Base-by-base conservation (phyloP, 805 yeast genomes). In the Candida golubevii region DNA sequence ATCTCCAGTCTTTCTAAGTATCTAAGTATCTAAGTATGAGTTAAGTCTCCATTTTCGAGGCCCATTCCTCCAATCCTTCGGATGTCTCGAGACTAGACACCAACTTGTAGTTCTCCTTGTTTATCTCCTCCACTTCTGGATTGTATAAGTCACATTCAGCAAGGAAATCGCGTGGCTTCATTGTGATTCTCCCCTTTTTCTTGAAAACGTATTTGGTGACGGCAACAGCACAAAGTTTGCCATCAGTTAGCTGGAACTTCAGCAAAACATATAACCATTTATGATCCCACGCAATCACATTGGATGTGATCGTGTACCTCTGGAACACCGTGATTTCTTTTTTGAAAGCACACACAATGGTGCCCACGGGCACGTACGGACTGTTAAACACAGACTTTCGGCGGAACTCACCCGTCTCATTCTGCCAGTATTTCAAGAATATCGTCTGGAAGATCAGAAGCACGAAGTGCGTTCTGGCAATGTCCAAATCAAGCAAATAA, bases 161-260 rank as follows among this genome's bases (percentile, higher is more conserved):
- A 18, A 88, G 53, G 4, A 81, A 81, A 5, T 75, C 83, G 14
- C 57, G 66, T 1, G 96, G 96, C 6, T 71, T 59, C 37, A 90
- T 75, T 0, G 97, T 89, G 57, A 78, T 76, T 55, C 95, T 73
- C 28, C 87, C 88, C 49, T 78, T 73, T 49, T 62, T 64, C 66
- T 89, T 90, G 58, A 89, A 75, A 2, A 90, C 95, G 53, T 88
- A 84, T 61, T 84, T 88, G 8, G 95, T 83, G 26, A 88, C 60
- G 1, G 84, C 79, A 15, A 80, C 66, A 0, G 88, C 80, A 54
- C 80, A 75, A 26, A 76, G 51, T 29, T 55, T 54, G 33, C 64
- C 60, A 36, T 35, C 36, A 3, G 42, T 8, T 29, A 47, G 46
- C 34, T 56, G 57, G 57, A 88, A 88, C 55, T 78, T 74, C 35